Evolutionary conservation across 2,329 filamentous ascomycete genomes (phyloP).

Genomic region (Fusarium bactridioides): DNA sequence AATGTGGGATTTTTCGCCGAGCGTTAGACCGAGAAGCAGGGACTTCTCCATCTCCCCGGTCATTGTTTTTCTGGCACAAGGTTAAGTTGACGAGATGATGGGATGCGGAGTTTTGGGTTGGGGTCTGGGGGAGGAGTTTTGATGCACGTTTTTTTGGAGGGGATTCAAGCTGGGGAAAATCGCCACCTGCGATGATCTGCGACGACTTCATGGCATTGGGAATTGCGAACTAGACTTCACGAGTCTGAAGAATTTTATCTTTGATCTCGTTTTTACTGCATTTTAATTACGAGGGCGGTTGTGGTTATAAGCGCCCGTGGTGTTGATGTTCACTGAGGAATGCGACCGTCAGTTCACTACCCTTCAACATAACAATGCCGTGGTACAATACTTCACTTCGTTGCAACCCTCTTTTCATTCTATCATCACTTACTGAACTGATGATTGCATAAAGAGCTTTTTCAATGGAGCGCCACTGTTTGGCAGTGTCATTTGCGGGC

Average conservation of each 20-base stretch:
- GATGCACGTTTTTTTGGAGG: not conserved
- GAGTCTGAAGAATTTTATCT: accelerated
- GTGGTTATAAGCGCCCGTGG: not conserved
- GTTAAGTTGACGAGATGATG: conserved; percentile 3
- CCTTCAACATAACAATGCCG: not conserved
- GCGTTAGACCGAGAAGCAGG: conserved; percentile 7
- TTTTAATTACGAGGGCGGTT: accelerated
- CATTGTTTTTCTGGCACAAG: not conserved
- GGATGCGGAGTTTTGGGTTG: conserved; percentile 5
- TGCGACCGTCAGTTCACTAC: not conserved
- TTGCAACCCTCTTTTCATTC: accelerated
- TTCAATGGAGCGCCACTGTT: accelerated
- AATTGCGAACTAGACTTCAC: not conserved
- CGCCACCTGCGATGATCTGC: conserved; percentile 1
- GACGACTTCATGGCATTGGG: accelerated
- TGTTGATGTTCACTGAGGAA: not conserved
- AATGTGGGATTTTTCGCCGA: conserved; percentile 4
- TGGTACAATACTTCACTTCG: accelerated
- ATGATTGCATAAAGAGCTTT: accelerated
- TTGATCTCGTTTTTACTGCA: not conserved
- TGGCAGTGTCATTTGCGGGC: too few species aligned
- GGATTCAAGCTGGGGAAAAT: conserved; percentile 15
- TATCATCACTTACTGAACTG: accelerated
- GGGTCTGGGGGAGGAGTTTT: conserved; percentile 12
- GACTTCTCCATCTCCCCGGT: not conserved